A percentile compares a stretch with the other conserved stretches of the same genome.
Conservation (phyloP, 73 alveolate species). For the Effrenium voratum region DNA sequence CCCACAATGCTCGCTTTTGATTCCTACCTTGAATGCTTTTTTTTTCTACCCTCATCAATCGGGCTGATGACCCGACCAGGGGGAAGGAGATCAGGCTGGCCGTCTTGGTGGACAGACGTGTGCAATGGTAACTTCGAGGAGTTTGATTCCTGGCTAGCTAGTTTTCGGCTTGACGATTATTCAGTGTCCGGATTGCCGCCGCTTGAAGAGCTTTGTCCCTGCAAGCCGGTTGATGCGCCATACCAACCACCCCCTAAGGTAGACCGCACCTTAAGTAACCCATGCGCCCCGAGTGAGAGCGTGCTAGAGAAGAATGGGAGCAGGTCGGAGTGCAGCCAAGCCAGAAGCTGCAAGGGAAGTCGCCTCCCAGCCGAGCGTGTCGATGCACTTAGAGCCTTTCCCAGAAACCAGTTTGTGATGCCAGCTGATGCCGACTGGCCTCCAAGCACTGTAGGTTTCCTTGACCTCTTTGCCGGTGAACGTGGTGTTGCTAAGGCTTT, state of each 20-base stretch:
- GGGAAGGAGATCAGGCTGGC: neutral
- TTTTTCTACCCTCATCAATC: neutral
- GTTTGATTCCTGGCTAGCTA: neutral
- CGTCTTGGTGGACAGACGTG: neutral
- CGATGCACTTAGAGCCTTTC: neutral
- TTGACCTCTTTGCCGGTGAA: neutral
- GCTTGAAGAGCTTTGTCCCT: neutral
- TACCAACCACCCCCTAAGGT: neutral
- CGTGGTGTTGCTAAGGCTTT: slow-evolving; percentile 1
- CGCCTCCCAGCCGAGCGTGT: neutral
- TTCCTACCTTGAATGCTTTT: neutral
- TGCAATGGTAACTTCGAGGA: neutral
- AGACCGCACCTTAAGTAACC: neutral
- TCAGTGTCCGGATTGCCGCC: neutral
- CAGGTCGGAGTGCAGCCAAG: neutral
- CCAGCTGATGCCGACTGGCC: neutral
- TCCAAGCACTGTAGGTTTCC: neutral
- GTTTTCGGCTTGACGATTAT: neutral
- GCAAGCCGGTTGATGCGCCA: neutral
- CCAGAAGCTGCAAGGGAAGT: neutral
- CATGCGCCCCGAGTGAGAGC: neutral
- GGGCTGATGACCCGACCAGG: slow-evolving; percentile 31
- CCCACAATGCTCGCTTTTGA: neutral
- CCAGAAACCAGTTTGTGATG: neutral
- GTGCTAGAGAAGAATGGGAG: neutral